Percentiles rank a stretch among this genome's conserved stretches.
phyloP scores from a whole-genome alignment of 2,329 filamentous ascomycete species.

The Penicillium sp. region DNA sequence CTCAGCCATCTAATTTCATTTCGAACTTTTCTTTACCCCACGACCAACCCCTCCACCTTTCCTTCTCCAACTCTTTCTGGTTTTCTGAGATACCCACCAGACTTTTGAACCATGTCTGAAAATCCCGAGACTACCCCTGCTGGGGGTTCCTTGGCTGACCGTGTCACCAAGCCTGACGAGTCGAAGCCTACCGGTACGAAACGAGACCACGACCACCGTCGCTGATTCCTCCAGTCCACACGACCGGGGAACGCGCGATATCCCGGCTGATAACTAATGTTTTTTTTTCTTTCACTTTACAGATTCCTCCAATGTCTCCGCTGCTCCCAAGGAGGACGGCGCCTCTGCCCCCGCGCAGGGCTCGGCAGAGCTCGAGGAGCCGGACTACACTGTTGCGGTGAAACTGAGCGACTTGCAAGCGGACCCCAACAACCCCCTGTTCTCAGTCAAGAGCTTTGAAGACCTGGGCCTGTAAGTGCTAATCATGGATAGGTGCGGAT shows the following conservation, averaged over 20 bases:
- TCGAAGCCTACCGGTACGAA: conserved; percentile 34
- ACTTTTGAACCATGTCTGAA: conserved; percentile 39
- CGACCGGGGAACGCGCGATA: conserved; percentile 3
- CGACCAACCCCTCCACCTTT: conserved; percentile 9
- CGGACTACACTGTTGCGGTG: conserved; percentile 85
- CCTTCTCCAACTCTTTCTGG: conserved; percentile 1
- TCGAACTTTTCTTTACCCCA: conserved; percentile 9
- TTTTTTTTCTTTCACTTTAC: conserved; percentile 2
- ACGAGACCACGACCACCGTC: conserved; percentile 13
- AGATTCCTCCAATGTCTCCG: conserved; percentile 18
- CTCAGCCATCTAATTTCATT: neutral
- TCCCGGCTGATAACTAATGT: conserved; percentile 26
- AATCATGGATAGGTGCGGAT: neutral
- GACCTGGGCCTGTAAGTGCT: conserved; percentile 75
- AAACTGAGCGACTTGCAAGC: conserved; percentile 86
- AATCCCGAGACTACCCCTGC: conserved; percentile 26
- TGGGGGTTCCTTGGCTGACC: conserved; percentile 49
- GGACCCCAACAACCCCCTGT: conserved; percentile 82
- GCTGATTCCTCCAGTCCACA: conserved; percentile 11
- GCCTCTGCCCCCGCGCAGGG: conserved; percentile 43
- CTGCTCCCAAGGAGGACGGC: conserved; percentile 38
- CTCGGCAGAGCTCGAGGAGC: conserved; percentile 61
- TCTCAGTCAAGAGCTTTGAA: conserved; percentile 79
- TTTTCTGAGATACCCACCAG: neutral
- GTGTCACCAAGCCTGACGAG: conserved; percentile 47